Evolutionary conservation across 2,329 filamentous ascomycete genomes (phyloP), one percentile per base, ranked within the genome.

Genomic region (Cercospora citrullina): DNA sequence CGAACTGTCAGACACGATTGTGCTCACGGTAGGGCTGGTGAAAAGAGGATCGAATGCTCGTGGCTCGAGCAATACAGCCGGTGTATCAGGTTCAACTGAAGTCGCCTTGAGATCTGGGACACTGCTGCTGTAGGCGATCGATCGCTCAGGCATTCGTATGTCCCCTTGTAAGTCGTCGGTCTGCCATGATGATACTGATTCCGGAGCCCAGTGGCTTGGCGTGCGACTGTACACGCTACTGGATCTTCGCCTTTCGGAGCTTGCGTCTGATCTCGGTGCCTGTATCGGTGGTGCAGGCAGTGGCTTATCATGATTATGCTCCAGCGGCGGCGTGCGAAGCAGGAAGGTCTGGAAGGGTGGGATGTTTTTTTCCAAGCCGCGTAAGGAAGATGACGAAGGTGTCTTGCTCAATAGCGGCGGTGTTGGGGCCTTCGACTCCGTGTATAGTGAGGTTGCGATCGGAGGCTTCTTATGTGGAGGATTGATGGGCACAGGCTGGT

Each of bases 171-270:
- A 64, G 60, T 74, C 73, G 28, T 72, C 66, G 9, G 63, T 68
- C 12, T 65, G 68, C 69, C 72, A 73, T 61, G 63, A 57, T 58
- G 45, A 66, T 23, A 39, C 68, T 23, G 64, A 65, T 2, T 68
- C 63, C 30, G 60, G 23, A 9, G 48, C 71, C 71, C 72, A 76
- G 36, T 75, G 72, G 23, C 75, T 76, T 28, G 73, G 67, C 12
- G 75, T 72, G 10, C 72, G 74, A 55, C 78, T 79, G 64, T 79
- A 79, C 28, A 78, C 72, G 60, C 78, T 79, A 5, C 76, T 78
- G 8, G 75, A 55, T n/a, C 48, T 71, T 8, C 76, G 68, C 57
- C 73, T 70, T 21, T 36, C 36, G 16, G 30, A 65, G 5, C 30
- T 45, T 18, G 21, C 12, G 7, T 60, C 57, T 39, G 39, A 36